Evolutionary conservation across 2,329 filamentous ascomycete species (phyloP), one percentile per base, ranked within the genome.

Genomic region (Lachnellula subtilissima): DNA sequence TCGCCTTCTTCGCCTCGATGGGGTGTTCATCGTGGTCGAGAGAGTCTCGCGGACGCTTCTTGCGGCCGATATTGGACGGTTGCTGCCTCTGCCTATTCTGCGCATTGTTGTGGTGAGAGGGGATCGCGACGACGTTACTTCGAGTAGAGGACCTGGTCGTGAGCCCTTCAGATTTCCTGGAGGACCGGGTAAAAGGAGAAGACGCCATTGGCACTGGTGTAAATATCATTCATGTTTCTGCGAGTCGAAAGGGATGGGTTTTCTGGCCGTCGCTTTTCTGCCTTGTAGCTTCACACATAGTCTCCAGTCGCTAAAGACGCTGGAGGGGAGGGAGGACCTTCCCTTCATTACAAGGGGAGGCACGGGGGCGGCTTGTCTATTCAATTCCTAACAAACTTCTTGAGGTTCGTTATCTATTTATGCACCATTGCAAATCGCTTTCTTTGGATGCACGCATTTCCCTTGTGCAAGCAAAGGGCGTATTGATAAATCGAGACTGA

Each of bases 41-140:
- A 51, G 70, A 59, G 50, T 80, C 77, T 63, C 79, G 73, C 49
- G 70, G 71, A 60, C 79, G 75, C 71, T 82, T 82, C 66, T 72
- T 75, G 64, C 74, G 74, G 63, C 71, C 72, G 54, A 67, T 57
- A 56, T 66, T 65, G 60, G 71, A 66, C 36, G 57, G 53, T 52
- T 52, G 52, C n/a, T 65, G 65, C 70, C 9, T 32, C 28, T 32
- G 28, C 28, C 62, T 58, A 64, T 66, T 64, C 66, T 64, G 62
- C 58, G 62, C 61, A 62, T 59, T 58, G 65, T 67, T 62, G 65
- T 64, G 57, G 63, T 67, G 53, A 66, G 61, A 61, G 59, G 64
- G 58, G 57, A 62, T 60, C 62, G 60, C 61, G 54, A 64, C 63
- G 64, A 64, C 65, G 64, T 69, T 63, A 65, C 64, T 59, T 9